phyloP scores from a whole-genome alignment of 352 stramenopile genomes.

The Pythium folliculosum region DNA sequence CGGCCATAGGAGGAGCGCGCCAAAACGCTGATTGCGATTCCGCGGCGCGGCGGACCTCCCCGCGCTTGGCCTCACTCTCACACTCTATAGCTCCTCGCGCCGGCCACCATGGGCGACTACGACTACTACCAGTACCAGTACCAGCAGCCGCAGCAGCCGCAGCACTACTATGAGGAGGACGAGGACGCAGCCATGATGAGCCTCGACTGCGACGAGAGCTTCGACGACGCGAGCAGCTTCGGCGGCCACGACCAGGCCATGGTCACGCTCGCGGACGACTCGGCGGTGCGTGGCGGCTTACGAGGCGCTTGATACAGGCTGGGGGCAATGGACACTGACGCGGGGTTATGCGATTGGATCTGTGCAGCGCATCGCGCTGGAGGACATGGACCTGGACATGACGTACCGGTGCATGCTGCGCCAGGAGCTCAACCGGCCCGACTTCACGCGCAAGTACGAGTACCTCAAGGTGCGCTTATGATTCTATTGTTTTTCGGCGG shows the following conservation, averaged over 20 bases:
- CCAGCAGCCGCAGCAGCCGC: conserved; percentile 73
- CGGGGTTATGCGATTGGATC: not conserved
- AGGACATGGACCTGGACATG: conserved; percentile 74
- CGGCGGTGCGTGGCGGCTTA: conserved; percentile 25
- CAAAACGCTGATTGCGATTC: conserved; percentile 20
- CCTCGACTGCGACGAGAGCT: conserved; percentile 82
- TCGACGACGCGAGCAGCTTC: conserved; percentile 61
- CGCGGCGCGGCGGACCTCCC: not conserved
- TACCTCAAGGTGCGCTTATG: conserved; percentile 55
- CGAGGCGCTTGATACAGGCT: not conserved
- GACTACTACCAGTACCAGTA: conserved; percentile 40
- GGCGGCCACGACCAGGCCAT: conserved; percentile 38
- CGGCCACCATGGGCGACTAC: conserved; percentile 22
- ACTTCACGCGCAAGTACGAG: conserved; percentile 76
- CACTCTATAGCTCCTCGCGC: not conserved
- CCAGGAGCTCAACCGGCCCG: conserved; percentile 64
- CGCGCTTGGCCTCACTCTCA: not conserved
- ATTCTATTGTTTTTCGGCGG: not conserved
- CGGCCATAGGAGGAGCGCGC: conserved; percentile 29
- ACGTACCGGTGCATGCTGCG: conserved; percentile 77
- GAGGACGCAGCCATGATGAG: conserved; percentile 30
- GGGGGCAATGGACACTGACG: conserved; percentile 3
- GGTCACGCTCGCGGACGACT: conserved; percentile 33
- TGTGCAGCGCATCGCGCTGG: conserved; percentile 59
- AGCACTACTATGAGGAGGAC: conserved; percentile 44